Percentiles rank a stretch among this genome's conserved stretches.
Evolutionary conservation across 352 stramenopile species (phyloP).

Genomic region (Blastocystis sp.): DNA sequence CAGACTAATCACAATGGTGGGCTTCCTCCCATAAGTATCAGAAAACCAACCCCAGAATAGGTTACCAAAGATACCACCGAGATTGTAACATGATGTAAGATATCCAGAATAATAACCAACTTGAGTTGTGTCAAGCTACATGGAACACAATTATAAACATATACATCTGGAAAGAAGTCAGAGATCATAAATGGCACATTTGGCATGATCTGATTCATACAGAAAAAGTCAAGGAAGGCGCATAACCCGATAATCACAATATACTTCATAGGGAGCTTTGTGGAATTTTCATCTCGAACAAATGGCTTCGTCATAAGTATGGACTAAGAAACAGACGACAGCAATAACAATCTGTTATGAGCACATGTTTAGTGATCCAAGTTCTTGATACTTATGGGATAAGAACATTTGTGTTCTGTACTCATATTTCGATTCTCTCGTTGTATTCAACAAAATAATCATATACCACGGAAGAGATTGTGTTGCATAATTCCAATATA

Average conservation of each 20-base stretch:
- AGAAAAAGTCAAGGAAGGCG: slow-evolving; percentile 49
- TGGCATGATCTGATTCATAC: slow-evolving; percentile 50
- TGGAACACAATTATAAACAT: neutral
- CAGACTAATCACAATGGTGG: slow-evolving; percentile 38
- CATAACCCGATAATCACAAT: slow-evolving; percentile 32
- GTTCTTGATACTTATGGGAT: neutral
- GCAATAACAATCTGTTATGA: neutral
- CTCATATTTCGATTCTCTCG: too few species aligned
- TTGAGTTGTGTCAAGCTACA: slow-evolving; percentile 41
- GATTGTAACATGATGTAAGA: slow-evolving; percentile 29
- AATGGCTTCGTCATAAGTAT: neutral
- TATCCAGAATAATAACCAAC: slow-evolving; percentile 57
- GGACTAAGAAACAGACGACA: neutral
- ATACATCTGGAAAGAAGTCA: slow-evolving; percentile 51
- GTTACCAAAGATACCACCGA: slow-evolving; percentile 58
- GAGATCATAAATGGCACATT: slow-evolving; percentile 52
- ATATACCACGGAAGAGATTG: too few species aligned
- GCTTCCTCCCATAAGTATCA: slow-evolving; percentile 53
- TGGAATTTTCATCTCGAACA: slow-evolving; percentile 32
- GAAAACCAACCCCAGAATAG: slow-evolving; percentile 62
- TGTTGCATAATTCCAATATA: neutral
- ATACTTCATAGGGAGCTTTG: neutral
- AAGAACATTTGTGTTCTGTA: too few species aligned
- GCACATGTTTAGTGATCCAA: neutral
- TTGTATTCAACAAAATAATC: neutral